Evolutionary conservation across 495 filamentous ascomycete species (phyloP).

Genomic region (Glonium stellatum): DNA sequence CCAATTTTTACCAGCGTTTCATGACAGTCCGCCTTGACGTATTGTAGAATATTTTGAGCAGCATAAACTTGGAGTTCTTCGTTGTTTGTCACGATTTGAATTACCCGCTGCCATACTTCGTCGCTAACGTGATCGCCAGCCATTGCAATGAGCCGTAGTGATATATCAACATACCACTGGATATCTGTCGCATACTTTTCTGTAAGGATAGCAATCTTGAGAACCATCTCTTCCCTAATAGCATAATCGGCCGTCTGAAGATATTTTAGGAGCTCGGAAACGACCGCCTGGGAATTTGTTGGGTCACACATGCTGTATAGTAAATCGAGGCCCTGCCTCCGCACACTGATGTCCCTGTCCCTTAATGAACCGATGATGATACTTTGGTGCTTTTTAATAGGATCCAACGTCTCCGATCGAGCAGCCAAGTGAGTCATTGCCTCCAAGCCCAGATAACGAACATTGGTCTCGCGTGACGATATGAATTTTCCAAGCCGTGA

Average conservation of each 20-base stretch:
- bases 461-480: conserved; percentile 92
- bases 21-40: conserved; percentile 88
- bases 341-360: conserved; percentile 94
- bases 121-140: conserved; percentile 98
- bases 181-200: conserved; percentile 98
- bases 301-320: conserved; percentile 99
- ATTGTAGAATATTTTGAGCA: conserved; percentile 81
- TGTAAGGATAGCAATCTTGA: conserved; percentile 96
- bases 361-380: conserved; percentile 91
- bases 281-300: conserved; percentile 83
- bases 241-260: conserved; percentile 95
- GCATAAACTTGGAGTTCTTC: conserved; percentile 97
- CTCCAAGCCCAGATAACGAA: conserved; percentile 92
- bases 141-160: conserved; percentile 86
- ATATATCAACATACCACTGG: conserved; percentile 99
- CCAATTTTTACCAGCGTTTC: conserved; percentile 97
- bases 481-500: conserved; percentile 91
- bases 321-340: conserved; percentile 89
- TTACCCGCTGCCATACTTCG: conserved; percentile 98
- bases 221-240: conserved; percentile 96
- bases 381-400: conserved; percentile 95
- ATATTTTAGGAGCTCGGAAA: conserved; percentile 88
- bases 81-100: conserved; percentile 99
- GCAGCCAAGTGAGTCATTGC: conserved; percentile 98
- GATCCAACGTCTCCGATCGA: conserved; percentile 86